These are phyloP conservation scores for Botrytis deweyae DNA, from an alignment of 2,329 filamentous ascomycete genomes.

Conservation along the genomic window DNA sequence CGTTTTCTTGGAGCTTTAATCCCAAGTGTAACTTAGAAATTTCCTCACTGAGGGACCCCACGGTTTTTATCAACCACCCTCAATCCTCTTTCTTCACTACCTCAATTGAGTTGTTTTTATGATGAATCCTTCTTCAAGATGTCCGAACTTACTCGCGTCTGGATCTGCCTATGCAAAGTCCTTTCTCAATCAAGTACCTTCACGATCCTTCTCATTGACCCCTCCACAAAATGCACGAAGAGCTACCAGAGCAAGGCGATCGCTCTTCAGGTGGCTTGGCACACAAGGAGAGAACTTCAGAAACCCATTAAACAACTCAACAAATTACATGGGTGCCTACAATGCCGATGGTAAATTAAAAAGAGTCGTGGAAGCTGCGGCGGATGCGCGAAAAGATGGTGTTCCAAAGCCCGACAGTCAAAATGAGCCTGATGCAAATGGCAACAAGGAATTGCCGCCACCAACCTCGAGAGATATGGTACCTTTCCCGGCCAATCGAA, in stretches of 20 bases:
- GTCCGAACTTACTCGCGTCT: constrained; percentile 28
- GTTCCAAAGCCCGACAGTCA: constrained; percentile 12
- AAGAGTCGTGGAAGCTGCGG: constrained; percentile 28
- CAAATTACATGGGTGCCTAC: constrained; percentile 40
- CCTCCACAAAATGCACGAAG: constrained; percentile 29
- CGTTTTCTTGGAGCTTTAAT: constrained; percentile 14
- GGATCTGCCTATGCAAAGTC: constrained; percentile 30
- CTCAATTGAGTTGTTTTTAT: constrained; percentile 16
- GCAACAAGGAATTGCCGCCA: constrained; percentile 29
- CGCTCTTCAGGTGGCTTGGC: constrained; percentile 37
- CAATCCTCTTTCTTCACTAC: background rate
- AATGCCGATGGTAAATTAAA: constrained; percentile 34
- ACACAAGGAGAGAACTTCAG: constrained; percentile 32
- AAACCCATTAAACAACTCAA: constrained; percentile 34
- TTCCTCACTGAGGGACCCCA: constrained; percentile 20
- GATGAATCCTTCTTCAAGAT: constrained; percentile 38
- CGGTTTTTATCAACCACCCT: constrained; percentile 15
- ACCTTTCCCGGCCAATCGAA: constrained; percentile 62
- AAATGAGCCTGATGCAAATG: constrained; percentile 9
- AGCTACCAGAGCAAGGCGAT: constrained; percentile 35
- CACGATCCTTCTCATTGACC: constrained; percentile 39
- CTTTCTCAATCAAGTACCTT: constrained; percentile 28
- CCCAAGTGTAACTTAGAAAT: constrained; percentile 12
- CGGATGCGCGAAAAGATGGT: constrained; percentile 5
- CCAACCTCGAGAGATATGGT: constrained; percentile 31